These are phyloP conservation scores for Mucor saturninus DNA, from an alignment of 371 early-diverging fungal species.

Conservation along the genomic window DNA sequence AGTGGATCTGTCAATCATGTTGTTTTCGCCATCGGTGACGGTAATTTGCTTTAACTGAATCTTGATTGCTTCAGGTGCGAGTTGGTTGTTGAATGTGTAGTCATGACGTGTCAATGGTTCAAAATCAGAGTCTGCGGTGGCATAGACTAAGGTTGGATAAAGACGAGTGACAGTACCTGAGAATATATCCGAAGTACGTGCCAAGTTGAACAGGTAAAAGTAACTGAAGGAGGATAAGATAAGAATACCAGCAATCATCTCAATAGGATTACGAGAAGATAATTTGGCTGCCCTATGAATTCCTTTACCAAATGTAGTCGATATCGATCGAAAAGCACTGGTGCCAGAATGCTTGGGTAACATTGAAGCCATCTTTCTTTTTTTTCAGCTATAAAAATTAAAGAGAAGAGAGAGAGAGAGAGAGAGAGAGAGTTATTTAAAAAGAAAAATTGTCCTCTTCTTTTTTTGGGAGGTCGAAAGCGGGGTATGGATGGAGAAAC, in stretches of 20 bases:
- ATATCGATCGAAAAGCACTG: slow-evolving; percentile 35
- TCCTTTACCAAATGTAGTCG: slow-evolving; percentile 34
- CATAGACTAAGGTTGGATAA: slow-evolving; percentile 59
- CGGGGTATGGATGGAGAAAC: neutral
- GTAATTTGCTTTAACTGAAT: slow-evolving; percentile 60
- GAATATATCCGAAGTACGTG: slow-evolving; percentile 73
- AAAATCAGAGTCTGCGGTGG: slow-evolving; percentile 44
- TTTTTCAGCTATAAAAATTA: slow-evolving; percentile 6
- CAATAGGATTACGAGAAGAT: slow-evolving; percentile 73
- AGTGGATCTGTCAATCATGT: slow-evolving; percentile 43
- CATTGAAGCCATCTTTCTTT: slow-evolving; percentile 17
- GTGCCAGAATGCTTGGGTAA: slow-evolving; percentile 30
- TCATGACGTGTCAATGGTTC: slow-evolving; percentile 36
- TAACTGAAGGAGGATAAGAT: slow-evolving; percentile 77
- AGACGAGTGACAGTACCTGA: slow-evolving; percentile 56
- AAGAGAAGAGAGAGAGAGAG: neutral
- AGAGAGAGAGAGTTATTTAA: slow-evolving; percentile 7
- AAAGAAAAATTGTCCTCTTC: slow-evolving; percentile 3
- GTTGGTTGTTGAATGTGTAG: slow-evolving; percentile 26
- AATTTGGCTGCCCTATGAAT: slow-evolving; percentile 38
- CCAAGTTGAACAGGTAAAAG: slow-evolving; percentile 77
- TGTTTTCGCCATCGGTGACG: slow-evolving; percentile 35
- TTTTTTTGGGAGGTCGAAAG: neutral
- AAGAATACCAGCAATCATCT: slow-evolving; percentile 77
- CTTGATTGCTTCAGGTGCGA: slow-evolving; percentile 45